These are phyloP conservation scores for Talaromyces sp. DNA, from an alignment of 2,329 filamentous ascomycete species.

Conservation along the genomic window DNA sequence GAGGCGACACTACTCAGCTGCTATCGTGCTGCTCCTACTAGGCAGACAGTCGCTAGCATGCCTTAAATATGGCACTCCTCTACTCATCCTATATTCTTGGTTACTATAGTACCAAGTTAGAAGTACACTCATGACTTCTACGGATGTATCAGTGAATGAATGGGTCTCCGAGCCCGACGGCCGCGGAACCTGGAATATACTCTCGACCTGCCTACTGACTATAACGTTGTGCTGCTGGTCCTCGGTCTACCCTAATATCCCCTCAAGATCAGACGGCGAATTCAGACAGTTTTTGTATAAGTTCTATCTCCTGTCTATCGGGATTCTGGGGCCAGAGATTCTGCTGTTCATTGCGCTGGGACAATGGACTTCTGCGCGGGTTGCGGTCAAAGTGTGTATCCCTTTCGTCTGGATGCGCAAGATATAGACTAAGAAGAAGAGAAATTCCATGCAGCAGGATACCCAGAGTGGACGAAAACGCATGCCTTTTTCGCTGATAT, in stretches of 20 bases:
- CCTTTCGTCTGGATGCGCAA: background rate
- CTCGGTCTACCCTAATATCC: constrained; percentile 39
- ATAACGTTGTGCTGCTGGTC: constrained; percentile 45
- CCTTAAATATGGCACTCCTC: background rate
- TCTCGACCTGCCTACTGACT: constrained; percentile 40
- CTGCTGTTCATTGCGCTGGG: constrained; percentile 35
- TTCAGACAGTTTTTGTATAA: constrained; percentile 32
- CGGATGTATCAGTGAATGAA: background rate
- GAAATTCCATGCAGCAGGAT: constrained; percentile 22
- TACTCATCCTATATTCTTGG: background rate
- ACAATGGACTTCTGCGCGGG: constrained; percentile 34
- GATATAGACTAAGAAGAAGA: constrained; percentile 21
- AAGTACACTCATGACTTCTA: background rate
- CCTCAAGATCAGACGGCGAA: constrained; percentile 29
- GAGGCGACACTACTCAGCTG: background rate
- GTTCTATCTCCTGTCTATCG: constrained; percentile 34
- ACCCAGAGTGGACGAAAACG: constrained; percentile 36
- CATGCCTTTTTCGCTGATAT: constrained; percentile 45
- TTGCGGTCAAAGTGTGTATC: background rate
- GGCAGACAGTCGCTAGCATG: background rate
- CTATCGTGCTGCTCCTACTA: background rate
- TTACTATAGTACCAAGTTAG: background rate
- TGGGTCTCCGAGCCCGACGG: constrained; percentile 37
- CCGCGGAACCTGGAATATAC: constrained; percentile 42
- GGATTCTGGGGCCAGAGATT: constrained; percentile 39